phyloP scores from a whole-genome alignment of 108 stramenopile species.

The Cyclotella atomus region DNA sequence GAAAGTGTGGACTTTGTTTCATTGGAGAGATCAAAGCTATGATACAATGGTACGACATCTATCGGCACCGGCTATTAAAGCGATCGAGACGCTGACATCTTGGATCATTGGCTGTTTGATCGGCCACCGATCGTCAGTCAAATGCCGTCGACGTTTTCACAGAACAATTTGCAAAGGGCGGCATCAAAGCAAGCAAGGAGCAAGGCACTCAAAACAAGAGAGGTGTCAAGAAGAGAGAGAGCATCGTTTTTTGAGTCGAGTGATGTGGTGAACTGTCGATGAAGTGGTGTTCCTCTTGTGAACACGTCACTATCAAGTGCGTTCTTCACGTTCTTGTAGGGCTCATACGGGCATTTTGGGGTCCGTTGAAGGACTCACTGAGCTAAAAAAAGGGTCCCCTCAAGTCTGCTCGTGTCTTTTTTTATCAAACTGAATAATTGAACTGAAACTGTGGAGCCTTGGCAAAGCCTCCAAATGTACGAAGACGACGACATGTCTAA shows the following conservation, averaged over 20 bases:
- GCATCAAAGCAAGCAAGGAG: background rate
- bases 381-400: too few relatives aligned
- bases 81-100: background rate
- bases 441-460: too few relatives aligned
- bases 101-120: background rate
- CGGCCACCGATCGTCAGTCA: background rate
- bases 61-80: background rate
- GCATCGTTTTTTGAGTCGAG: slow-evolving; percentile 1
- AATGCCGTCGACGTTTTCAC: background rate
- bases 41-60: background rate
- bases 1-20: too few relatives aligned
- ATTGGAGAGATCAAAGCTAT: background rate
- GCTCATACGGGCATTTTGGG: too few relatives aligned
- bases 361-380: too few relatives aligned
- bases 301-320: too few relatives aligned
- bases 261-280: slow-evolving; percentile 13
- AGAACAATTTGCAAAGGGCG: slow-evolving; percentile 4
- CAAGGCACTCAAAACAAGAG: background rate
- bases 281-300: too few relatives aligned
- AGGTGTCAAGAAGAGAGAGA: background rate
- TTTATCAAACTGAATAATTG: too few relatives aligned
- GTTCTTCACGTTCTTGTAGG: too few relatives aligned
- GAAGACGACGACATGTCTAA: too few relatives aligned
- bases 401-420: too few relatives aligned
- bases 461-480: too few relatives aligned